Evolutionary conservation across 2,329 filamentous ascomycete species (phyloP).

Genomic region (Diaporthe capsici): DNA sequence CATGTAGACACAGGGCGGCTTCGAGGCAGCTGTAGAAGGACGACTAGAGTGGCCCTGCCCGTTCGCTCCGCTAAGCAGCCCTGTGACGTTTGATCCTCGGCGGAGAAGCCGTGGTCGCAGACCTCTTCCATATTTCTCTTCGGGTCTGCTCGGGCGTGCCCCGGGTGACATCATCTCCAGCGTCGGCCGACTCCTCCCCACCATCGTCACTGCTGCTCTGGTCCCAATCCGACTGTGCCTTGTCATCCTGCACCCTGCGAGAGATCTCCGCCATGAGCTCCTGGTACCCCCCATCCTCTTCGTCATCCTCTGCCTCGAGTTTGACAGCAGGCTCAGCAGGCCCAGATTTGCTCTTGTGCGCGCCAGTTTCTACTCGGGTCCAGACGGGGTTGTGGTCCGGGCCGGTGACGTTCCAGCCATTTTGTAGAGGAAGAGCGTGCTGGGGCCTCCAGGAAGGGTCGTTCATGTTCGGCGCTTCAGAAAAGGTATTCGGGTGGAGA

Average conservation of each 20-base stretch:
- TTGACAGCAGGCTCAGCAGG: background rate
- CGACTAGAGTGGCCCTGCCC: background rate
- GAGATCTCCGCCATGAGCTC: slow-evolving; percentile 21
- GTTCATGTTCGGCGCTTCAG: slow-evolving; percentile 15
- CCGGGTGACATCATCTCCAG: background rate
- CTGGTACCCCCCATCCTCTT: background rate
- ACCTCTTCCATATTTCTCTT: background rate
- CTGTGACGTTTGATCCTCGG: background rate
- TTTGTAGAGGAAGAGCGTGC: background rate
- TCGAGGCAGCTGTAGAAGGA: background rate
- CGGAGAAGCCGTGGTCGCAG: background rate
- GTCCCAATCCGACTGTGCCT: slow-evolving; percentile 9
- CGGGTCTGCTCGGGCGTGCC: background rate
- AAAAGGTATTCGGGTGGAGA: background rate
- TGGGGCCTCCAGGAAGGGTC: slow-evolving; percentile 16
- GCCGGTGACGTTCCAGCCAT: background rate
- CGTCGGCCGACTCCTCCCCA: background rate
- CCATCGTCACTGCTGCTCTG: background rate
- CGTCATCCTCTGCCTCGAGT: background rate
- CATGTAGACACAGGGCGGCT: background rate
- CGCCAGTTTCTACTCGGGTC: background rate
- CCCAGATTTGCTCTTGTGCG: background rate
- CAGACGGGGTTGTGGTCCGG: background rate
- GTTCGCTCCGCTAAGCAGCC: background rate
- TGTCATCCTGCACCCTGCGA: background rate